These are phyloP conservation scores for Cladorrhinum sp. DNA, from an alignment of 2,329 filamentous ascomycete species.

Conservation along the genomic window DNA sequence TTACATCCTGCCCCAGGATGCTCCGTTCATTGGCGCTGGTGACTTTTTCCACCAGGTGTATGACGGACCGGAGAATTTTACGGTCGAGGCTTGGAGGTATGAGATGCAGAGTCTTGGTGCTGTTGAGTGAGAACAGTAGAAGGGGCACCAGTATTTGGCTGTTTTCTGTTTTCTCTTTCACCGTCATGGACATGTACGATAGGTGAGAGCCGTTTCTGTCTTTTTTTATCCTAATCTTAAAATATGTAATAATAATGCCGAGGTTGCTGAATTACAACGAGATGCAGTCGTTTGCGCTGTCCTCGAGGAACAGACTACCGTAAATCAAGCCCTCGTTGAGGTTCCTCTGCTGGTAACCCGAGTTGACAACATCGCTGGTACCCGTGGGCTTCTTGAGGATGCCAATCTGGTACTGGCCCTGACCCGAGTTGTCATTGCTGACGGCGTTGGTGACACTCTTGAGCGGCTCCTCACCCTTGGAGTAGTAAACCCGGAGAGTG, in stretches of 20 bases:
- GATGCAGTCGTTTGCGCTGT: conserved; percentile 40
- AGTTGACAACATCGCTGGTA: conserved; percentile 48
- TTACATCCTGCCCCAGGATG: neutral
- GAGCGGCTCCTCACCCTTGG: conserved; percentile 44
- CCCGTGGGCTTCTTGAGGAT: conserved; percentile 56
- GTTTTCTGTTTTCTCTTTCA: too few relatives aligned
- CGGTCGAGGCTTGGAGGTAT: conserved; percentile 9
- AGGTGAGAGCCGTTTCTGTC: neutral
- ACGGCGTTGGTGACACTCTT: conserved; percentile 44
- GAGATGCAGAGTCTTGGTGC: neutral
- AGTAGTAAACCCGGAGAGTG: conserved; percentile 57
- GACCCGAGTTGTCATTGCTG: conserved; percentile 50
- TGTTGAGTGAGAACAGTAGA: neutral
- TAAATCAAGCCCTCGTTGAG: conserved; percentile 50
- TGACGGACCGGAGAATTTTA: conserved; percentile 20
- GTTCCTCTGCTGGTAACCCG: conserved; percentile 45
- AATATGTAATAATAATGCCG: neutral
- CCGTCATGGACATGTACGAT: neutral
- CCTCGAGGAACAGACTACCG: conserved; percentile 49
- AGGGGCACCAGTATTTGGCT: too few relatives aligned
- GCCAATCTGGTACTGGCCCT: conserved; percentile 55
- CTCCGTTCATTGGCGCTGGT: conserved; percentile 13
- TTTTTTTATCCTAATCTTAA: neutral
- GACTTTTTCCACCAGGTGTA: conserved; percentile 20
- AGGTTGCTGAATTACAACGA: conserved; percentile 33